Conservation (phyloP, 2,329 filamentous ascomycete species). For the Alternaria panax region DNA sequence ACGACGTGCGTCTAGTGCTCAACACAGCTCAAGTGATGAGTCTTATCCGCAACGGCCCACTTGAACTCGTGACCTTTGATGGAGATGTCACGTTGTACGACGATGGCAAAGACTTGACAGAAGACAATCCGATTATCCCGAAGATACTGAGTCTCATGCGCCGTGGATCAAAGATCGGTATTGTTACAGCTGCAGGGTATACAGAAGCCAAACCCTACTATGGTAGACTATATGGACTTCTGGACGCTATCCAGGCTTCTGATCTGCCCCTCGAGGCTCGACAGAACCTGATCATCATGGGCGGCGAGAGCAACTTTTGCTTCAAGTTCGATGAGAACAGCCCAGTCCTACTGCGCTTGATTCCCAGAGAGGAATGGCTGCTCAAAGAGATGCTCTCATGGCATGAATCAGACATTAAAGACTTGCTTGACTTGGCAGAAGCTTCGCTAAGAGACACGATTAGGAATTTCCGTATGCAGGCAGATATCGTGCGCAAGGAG, state of each 20-base stretch:
- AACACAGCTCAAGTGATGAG: constrained; percentile 96
- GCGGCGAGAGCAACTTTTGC: constrained; percentile 94
- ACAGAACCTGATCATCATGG: constrained; percentile 86
- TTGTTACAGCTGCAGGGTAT: constrained; percentile 96
- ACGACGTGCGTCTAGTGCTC: constrained; percentile 89
- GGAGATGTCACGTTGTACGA: constrained; percentile 94
- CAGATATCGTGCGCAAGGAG: constrained; percentile 84
- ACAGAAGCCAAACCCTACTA: constrained; percentile 88
- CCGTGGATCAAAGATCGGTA: constrained; percentile 84
- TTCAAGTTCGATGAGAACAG: constrained; percentile 76
- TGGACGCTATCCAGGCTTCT: constrained; percentile 76
- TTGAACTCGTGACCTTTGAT: constrained; percentile 93
- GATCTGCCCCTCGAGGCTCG: constrained; percentile 71
- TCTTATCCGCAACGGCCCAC: constrained; percentile 73
- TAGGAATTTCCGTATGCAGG: constrained; percentile 78
- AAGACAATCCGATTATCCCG: constrained; percentile 77
- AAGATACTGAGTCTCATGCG: constrained; percentile 74
- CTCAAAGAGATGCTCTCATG: constrained; percentile 79
- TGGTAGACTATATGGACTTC: constrained; percentile 81
- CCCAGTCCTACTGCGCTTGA: constrained; percentile 71
- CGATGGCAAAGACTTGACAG: constrained; percentile 78
- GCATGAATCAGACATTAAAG: constrained; percentile 77
- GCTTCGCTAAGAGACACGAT: constrained; percentile 83
- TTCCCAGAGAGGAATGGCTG: constrained; percentile 72
- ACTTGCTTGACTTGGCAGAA: constrained; percentile 89